These are phyloP conservation scores for Heterobasidion parviporum DNA, from an alignment of 1,284 basidiomycete genomes.

Conservation along the genomic window DNA sequence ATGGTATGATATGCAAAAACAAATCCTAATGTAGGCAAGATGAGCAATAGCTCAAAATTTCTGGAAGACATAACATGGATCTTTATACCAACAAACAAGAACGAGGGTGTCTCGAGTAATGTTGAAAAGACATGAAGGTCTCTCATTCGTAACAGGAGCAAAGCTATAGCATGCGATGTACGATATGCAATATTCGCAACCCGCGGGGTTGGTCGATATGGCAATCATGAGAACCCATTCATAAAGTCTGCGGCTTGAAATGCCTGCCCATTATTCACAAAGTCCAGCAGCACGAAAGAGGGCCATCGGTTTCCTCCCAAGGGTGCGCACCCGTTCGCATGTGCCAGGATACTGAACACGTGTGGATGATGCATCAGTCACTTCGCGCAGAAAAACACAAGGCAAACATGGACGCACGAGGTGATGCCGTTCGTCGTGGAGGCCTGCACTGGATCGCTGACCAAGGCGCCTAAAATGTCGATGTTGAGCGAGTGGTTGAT, in stretches of 20 bases:
- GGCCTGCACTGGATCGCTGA: constrained; percentile 31
- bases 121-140: background rate
- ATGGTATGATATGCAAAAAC: too few species aligned
- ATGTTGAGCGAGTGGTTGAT: constrained; percentile 51
- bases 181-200: background rate
- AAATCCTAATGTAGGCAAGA: too few species aligned
- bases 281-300: constrained; percentile 43
- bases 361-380: background rate
- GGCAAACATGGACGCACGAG: constrained; percentile 26
- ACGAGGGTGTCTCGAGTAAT: background rate
- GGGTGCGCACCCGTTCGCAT: constrained; percentile 34
- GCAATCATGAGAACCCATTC: constrained; percentile 27
- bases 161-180: background rate
- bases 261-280: constrained; percentile 36
- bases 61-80: too few species aligned
- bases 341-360: constrained; percentile 31
- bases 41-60: too few species aligned
- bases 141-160: background rate
- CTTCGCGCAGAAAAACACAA: background rate
- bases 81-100: too few species aligned
- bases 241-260: constrained; percentile 32
- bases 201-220: too few species aligned
- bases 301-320: constrained; percentile 34
- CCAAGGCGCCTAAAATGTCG: constrained; percentile 23
- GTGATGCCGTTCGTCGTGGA: constrained; percentile 32